A percentile compares a stretch with the other conserved stretches of the same genome.
phyloP scores from a whole-genome alignment of 495 filamentous ascomycete species.

The Annulohypoxylon moriforme region DNA sequence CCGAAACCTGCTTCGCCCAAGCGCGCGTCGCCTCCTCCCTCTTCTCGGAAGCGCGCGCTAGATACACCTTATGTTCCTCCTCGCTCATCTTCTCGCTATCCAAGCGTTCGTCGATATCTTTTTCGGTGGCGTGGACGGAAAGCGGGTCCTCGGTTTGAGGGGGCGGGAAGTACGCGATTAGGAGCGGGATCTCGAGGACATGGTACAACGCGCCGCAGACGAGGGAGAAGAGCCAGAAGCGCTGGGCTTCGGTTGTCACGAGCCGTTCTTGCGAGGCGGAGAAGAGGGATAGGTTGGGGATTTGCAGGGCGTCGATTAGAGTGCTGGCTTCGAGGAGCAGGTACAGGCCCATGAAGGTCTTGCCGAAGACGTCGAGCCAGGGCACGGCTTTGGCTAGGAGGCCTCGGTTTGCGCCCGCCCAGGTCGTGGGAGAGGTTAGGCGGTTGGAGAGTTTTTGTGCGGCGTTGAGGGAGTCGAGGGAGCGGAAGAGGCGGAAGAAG shows the following conservation, averaged over 20 bases:
- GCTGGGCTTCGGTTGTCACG: slow-evolving; percentile 65
- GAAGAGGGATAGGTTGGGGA: slow-evolving; percentile 58
- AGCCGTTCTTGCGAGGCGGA: slow-evolving; percentile 37
- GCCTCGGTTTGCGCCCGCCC: background rate
- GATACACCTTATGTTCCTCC: slow-evolving; percentile 17
- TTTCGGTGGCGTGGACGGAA: background rate
- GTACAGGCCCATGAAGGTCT: slow-evolving; percentile 61
- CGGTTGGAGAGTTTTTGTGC: slow-evolving; percentile 51
- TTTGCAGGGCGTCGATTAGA: slow-evolving; percentile 58
- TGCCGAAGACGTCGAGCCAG: slow-evolving; percentile 54
- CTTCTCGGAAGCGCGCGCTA: slow-evolving; percentile 9
- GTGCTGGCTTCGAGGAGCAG: slow-evolving; percentile 59
- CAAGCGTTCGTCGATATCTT: background rate
- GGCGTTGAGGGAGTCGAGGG: slow-evolving; percentile 67
- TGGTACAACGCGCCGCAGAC: slow-evolving; percentile 47
- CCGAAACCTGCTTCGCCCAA: slow-evolving; percentile 25
- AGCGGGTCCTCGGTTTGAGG: background rate
- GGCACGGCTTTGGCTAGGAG: background rate
- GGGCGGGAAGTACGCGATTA: slow-evolving; percentile 32
- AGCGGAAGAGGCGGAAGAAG: slow-evolving; percentile 71
- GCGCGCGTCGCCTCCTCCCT: slow-evolving; percentile 23
- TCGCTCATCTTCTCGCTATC: slow-evolving; percentile 6
- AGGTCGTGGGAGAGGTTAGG: slow-evolving; percentile 1
- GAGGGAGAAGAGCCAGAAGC: slow-evolving; percentile 73
- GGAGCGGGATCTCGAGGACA: slow-evolving; percentile 41